Percentiles rank a stretch among this genome's conserved stretches.
phyloP scores from a whole-genome alignment of 2,329 filamentous ascomycete genomes.

The Cercospora berteroae region DNA sequence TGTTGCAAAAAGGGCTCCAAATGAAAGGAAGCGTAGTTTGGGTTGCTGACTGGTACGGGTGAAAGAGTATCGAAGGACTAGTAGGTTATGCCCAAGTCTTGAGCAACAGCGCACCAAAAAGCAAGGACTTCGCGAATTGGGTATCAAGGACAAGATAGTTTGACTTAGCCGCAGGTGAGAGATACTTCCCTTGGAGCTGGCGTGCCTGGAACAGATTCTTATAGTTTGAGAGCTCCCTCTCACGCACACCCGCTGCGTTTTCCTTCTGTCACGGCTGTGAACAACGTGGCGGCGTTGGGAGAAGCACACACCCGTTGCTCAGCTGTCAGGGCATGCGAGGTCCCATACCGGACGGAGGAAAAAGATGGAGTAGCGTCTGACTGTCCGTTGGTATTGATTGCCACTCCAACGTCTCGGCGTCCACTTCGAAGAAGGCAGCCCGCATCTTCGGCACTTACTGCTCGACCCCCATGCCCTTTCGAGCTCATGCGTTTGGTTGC shows the following conservation, averaged over 20 bases:
- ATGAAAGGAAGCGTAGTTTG: neutral
- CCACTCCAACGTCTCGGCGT: constrained; percentile 20
- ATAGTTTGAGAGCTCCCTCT: constrained; percentile 18
- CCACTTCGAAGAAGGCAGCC: constrained; percentile 14
- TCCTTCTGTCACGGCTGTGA: constrained; percentile 18
- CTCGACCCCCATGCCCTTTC: constrained; percentile 18
- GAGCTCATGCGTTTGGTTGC: constrained; percentile 26
- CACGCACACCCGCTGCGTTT: constrained; percentile 18
- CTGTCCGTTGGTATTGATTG: constrained; percentile 19
- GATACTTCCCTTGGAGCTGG: constrained; percentile 26
- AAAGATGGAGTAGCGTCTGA: constrained; percentile 10
- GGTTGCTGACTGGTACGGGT: constrained; percentile 16
- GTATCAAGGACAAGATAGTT: constrained; percentile 30
- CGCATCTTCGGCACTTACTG: constrained; percentile 15
- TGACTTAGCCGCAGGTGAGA: constrained; percentile 33
- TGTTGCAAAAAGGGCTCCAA: constrained; percentile 6
- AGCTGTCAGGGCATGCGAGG: constrained; percentile 18
- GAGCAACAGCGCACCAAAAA: constrained; percentile 27
- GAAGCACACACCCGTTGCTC: constrained; percentile 25
- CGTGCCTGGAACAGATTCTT: constrained; percentile 22
- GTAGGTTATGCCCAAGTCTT: constrained; percentile 20
- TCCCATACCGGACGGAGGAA: constrained; percentile 17
- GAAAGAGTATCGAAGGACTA: constrained; percentile 21
- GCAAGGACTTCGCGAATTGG: constrained; percentile 29
- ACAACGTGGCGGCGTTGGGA: constrained; percentile 26